Conservation (phyloP, 352 stramenopile species). For the Phytopythium aichiense region DNA sequence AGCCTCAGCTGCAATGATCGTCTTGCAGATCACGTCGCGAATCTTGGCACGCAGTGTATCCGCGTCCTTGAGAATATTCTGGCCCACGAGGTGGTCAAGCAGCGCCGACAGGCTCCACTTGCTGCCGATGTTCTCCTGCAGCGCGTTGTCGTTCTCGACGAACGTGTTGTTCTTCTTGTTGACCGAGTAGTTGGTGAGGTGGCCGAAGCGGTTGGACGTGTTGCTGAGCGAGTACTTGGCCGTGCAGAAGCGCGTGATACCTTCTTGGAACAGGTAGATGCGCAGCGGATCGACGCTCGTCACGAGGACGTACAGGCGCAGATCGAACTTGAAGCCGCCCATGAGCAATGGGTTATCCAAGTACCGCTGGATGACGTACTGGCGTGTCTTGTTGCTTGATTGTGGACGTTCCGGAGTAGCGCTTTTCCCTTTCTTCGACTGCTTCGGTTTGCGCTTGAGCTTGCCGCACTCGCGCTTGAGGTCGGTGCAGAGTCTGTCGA, state of each 20-base stretch:
- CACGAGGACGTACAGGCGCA: slow-evolving; percentile 87
- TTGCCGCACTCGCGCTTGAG: slow-evolving; percentile 4
- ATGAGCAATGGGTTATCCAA: slow-evolving; percentile 70
- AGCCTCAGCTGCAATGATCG: slow-evolving; percentile 60
- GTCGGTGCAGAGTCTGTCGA: slow-evolving; percentile 14
- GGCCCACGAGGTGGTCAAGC: slow-evolving; percentile 30
- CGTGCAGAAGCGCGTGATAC: slow-evolving; percentile 81
- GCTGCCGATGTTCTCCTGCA: slow-evolving; percentile 43
- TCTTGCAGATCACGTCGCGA: slow-evolving; percentile 60
- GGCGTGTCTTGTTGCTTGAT: slow-evolving; percentile 16
- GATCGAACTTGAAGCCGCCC: slow-evolving; percentile 88
- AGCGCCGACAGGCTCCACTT: slow-evolving; percentile 70
- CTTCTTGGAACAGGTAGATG: slow-evolving; percentile 86
- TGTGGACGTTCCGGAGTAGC: slow-evolving; percentile 2
- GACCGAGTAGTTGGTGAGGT: slow-evolving; percentile 78
- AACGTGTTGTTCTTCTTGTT: slow-evolving; percentile 65
- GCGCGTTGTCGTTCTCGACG: slow-evolving; percentile 48
- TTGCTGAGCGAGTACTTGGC: slow-evolving; percentile 63
- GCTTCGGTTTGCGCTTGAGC: slow-evolving; percentile 8
- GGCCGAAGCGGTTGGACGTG: slow-evolving; percentile 60
- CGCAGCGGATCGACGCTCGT: slow-evolving; percentile 84
- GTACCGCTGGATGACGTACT: slow-evolving; percentile 80
- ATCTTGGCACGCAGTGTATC: slow-evolving; percentile 33
- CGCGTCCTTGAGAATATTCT: slow-evolving; percentile 28
- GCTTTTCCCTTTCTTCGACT: neutral